phyloP scores from a whole-genome alignment of 164 flowering plant species.

The Macadamia integrifolia region DNA sequence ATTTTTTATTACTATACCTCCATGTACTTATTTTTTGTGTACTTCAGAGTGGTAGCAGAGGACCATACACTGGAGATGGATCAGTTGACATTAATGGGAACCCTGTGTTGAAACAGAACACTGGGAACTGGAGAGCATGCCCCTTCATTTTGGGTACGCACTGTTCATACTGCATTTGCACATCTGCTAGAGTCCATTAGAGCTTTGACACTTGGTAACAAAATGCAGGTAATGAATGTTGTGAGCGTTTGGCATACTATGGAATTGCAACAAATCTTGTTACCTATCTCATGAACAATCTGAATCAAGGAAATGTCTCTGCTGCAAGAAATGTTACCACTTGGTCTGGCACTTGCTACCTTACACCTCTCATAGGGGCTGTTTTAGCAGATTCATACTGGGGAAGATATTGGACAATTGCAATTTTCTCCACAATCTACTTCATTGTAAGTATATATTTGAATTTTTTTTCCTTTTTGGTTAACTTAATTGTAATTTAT shows the following conservation, averaged over 20 bases:
- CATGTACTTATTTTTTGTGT: background rate
- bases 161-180: background rate
- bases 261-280: slow-evolving; percentile 68
- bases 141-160: slow-evolving; percentile 50
- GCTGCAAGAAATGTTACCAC: slow-evolving; percentile 65
- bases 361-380: slow-evolving; percentile 71
- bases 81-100: slow-evolving; percentile 53
- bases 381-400: slow-evolving; percentile 68
- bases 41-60: slow-evolving; percentile 24
- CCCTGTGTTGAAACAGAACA: slow-evolving; percentile 43
- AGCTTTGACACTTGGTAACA: background rate
- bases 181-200: background rate
- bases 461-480: background rate
- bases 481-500: background rate
- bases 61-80: slow-evolving; percentile 54
- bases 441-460: slow-evolving; percentile 35
- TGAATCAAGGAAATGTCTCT: slow-evolving; percentile 61
- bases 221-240: slow-evolving; percentile 53
- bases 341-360: slow-evolving; percentile 68
- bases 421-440: slow-evolving; percentile 49
- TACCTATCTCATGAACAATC: slow-evolving; percentile 45
- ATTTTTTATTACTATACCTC: no score
- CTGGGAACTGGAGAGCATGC: slow-evolving; percentile 73
- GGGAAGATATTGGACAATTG: slow-evolving; percentile 77
- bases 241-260: slow-evolving; percentile 65